Base-by-base conservation (phyloP, 176 grass and related monocot species). In the Tillandsia fasciculata region DNA sequence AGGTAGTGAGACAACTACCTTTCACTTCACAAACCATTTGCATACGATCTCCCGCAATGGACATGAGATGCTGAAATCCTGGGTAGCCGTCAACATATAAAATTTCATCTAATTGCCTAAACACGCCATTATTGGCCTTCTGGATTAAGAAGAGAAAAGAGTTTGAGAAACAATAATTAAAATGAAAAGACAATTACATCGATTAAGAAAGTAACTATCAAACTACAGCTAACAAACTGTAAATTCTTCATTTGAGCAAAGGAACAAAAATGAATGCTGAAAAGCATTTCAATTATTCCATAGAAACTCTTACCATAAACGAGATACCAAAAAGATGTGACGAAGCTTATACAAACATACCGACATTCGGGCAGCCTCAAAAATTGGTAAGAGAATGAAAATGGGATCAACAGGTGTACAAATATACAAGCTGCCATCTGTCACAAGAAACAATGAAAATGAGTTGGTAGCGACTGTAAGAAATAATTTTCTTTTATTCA, bases 401-500 rank as follows among this genome's bases (percentile, higher is more conserved):
- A 88, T 75, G 12, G 94, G 90, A 26, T 99, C 90, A 48, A 93
- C 70, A 77, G 71, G 82, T 52, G 94, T 93, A 61, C 72, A 85
- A 49, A 93, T 82, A 70, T 99, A 99, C 54, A 99, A 73, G 59
- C 94, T 82, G 26, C 94, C 90, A 90, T 99, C 94, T 99, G 79
- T 48, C 70, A 63, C 63, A 74, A 67, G 61, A 66, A 68, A 83
- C 63, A 24, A 13, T n/a, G 15, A 58, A 58, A 58, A 18, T 6
- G 15, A 58, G 18, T 8, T 20, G 54, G 54, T n/a, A 58, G 54
- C 54, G 12, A 56, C 12, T 7, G 18, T 13, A 17, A 58, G 54
- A 17, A 58, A 58, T 17, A n/a, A n/a, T 58, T 17, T 58, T 13
- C 13, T 58, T 58, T 58, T 17, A 18, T 58, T n/a, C 18, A n/a